Conservation (phyloP, 805 yeast genomes). For the Metschnikowia cerradonensis region DNA sequence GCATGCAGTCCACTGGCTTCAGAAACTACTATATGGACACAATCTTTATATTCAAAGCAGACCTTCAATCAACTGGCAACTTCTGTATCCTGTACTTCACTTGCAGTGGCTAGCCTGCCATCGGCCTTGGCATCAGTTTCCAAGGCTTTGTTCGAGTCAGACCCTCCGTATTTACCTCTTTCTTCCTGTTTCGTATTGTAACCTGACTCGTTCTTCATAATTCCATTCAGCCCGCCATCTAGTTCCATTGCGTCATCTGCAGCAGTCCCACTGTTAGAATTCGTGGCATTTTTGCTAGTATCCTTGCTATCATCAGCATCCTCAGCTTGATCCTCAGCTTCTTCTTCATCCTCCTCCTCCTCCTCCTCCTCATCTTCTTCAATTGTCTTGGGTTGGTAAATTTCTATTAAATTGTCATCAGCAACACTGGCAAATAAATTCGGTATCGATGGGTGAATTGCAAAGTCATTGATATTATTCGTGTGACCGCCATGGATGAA, state of each 20-base stretch:
- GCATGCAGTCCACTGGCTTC: not conserved
- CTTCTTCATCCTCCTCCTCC: slow-evolving; percentile 20
- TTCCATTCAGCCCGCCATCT: not conserved
- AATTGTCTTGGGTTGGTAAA: slow-evolving; percentile 64
- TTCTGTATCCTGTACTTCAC: slow-evolving; percentile 2
- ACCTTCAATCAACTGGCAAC: not conserved
- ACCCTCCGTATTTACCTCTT: not conserved
- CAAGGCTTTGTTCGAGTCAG: not conserved
- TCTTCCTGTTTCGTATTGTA: not conserved
- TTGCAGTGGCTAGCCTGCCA: not conserved
- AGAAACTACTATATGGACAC: not conserved
- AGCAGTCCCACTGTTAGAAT: not conserved
- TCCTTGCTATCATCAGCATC: slow-evolving; percentile 4
- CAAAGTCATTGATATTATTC: slow-evolving; percentile 59
- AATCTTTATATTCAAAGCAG: not conserved
- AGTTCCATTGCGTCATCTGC: not conserved
- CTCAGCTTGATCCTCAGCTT: not conserved
- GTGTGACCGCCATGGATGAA: slow-evolving; percentile 90
- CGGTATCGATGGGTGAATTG: slow-evolving; percentile 58
- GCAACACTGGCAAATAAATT: slow-evolving; percentile 64
- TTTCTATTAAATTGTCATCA: slow-evolving; percentile 70
- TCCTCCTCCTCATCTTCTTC: slow-evolving; percentile 22
- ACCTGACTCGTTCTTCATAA: not conserved
- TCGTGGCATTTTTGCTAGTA: not conserved
- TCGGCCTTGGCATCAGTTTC: not conserved